phyloP scores from a whole-genome alignment of 208 protist species.

The Blechomonas ayalai region DNA sequence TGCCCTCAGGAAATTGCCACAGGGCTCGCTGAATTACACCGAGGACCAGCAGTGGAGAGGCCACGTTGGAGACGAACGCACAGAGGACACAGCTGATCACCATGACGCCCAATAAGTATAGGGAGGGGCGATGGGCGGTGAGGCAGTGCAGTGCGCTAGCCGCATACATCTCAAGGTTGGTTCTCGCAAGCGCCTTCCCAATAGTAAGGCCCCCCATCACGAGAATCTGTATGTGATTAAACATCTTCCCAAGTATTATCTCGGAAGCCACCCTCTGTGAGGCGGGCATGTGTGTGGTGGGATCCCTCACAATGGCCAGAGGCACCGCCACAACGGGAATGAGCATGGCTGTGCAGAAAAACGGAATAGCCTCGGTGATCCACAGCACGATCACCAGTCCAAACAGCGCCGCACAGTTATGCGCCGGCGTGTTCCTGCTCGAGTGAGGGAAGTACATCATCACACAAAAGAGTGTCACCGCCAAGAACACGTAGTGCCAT shows the following conservation, averaged over 20 bases:
- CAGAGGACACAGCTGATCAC: slow-evolving; percentile 71
- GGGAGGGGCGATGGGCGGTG: slow-evolving; percentile 61
- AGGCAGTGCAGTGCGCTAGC: slow-evolving; percentile 62
- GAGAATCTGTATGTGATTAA: slow-evolving; percentile 90
- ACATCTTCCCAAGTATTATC: slow-evolving; percentile 75
- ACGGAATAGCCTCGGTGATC: slow-evolving; percentile 90
- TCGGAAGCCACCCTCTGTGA: slow-evolving; percentile 57
- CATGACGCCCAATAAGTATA: slow-evolving; percentile 91
- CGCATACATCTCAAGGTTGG: slow-evolving; percentile 84
- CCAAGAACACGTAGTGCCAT: slow-evolving; percentile 75
- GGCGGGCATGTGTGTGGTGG: slow-evolving; percentile 32
- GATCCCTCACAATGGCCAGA: slow-evolving; percentile 71
- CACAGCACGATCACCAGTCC: slow-evolving; percentile 82
- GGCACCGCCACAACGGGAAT: slow-evolving; percentile 86
- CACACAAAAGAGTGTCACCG: slow-evolving; percentile 52
- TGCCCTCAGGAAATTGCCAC: slow-evolving; percentile 82
- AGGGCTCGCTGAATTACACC: slow-evolving; percentile 82
- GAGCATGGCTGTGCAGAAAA: slow-evolving; percentile 89
- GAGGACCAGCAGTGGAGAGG: slow-evolving; percentile 83
- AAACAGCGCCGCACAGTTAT: slow-evolving; percentile 88
- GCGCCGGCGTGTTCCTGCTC: slow-evolving; percentile 51
- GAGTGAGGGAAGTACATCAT: slow-evolving; percentile 62
- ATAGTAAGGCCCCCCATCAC: slow-evolving; percentile 90
- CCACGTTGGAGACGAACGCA: slow-evolving; percentile 89
- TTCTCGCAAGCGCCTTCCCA: slow-evolving; percentile 76